Conservation (phyloP, 805 yeast species). For the Wickerhamiella vanderwaltii region DNA sequence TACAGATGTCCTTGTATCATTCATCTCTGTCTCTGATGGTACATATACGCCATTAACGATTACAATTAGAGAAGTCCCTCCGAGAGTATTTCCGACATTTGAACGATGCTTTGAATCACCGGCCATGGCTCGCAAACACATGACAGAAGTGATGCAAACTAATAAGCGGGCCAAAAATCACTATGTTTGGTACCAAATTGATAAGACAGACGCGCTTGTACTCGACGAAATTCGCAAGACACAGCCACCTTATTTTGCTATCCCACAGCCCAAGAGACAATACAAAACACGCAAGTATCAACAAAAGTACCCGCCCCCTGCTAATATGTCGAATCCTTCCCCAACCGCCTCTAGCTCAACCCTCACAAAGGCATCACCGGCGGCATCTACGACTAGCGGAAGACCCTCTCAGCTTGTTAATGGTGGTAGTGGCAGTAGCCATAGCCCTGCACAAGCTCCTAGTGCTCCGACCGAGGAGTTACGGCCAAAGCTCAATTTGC, state of each 20-base stretch:
- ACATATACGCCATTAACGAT: conserved; percentile 50
- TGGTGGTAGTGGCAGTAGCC: neutral
- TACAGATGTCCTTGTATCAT: conserved; percentile 30
- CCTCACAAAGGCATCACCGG: neutral
- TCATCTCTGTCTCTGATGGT: conserved; percentile 23
- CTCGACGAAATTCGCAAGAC: conserved; percentile 20
- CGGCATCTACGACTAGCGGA: neutral
- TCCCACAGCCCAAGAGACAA: conserved; percentile 11
- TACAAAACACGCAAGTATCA: conserved; percentile 15
- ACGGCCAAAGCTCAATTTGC: conserved; percentile 12
- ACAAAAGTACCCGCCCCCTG: neutral
- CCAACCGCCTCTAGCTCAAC: neutral
- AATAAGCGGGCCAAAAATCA: conserved; percentile 53
- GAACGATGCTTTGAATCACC: conserved; percentile 49
- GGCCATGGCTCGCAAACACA: conserved; percentile 43
- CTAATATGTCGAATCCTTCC: neutral
- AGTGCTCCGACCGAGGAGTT: neutral
- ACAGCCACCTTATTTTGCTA: conserved; percentile 17
- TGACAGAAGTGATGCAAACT: conserved; percentile 46
- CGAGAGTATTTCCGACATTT: conserved; percentile 50
- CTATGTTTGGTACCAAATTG: conserved; percentile 70
- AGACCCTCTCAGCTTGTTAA: no score
- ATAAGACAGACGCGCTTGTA: conserved; percentile 23
- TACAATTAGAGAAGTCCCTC: conserved; percentile 51
- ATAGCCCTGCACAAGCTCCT: neutral